Evolutionary conservation across 148 eudicot genomes (phyloP).

Genomic region (Amaranthus hypochondriacus): DNA sequence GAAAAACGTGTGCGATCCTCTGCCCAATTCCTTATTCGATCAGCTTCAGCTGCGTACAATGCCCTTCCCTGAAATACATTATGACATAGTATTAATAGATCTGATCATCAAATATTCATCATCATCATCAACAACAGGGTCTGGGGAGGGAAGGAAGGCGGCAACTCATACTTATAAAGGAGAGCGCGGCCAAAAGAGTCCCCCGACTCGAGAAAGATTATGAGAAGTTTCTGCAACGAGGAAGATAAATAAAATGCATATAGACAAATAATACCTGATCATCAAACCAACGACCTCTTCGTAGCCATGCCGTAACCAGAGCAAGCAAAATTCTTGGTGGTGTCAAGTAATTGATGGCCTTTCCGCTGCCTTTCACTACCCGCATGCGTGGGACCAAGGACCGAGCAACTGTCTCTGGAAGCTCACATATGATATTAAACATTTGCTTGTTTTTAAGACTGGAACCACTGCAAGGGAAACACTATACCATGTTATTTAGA

Average conservation of each 20-base stretch:
- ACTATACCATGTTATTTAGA: not conserved
- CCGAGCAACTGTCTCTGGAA: conserved; percentile 96
- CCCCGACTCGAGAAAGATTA: too few relatives aligned
- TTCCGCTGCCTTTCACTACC: conserved; percentile 92
- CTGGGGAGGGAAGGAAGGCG: too few relatives aligned
- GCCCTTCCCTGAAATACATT: conserved; percentile 79
- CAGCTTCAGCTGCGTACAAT: conserved; percentile 93
- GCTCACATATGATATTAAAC: conserved; percentile 98
- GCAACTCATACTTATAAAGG: too few relatives aligned
- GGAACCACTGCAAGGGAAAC: conserved; percentile 66
- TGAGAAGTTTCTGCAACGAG: not conserved
- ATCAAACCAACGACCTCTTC: conserved; percentile 97
- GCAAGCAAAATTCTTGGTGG: conserved; percentile 98
- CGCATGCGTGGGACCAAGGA: conserved; percentile 95
- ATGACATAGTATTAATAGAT: not conserved
- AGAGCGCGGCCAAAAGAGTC: too few relatives aligned
- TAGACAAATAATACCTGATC: conserved; percentile 54
- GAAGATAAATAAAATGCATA: not conserved
- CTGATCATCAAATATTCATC: not conserved
- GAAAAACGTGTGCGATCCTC: conserved; percentile 90
- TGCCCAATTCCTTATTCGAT: conserved; percentile 93
- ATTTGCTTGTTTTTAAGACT: conserved; percentile 85
- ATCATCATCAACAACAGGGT: not conserved
- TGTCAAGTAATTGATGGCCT: conserved; percentile 90
- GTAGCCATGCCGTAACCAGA: conserved; percentile 89